Percentiles rank a stretch among this genome's conserved stretches.
These are phyloP conservation scores for Saitozyma sp. DNA, from an alignment of 768 basidiomycete species.

Conservation along the genomic window DNA sequence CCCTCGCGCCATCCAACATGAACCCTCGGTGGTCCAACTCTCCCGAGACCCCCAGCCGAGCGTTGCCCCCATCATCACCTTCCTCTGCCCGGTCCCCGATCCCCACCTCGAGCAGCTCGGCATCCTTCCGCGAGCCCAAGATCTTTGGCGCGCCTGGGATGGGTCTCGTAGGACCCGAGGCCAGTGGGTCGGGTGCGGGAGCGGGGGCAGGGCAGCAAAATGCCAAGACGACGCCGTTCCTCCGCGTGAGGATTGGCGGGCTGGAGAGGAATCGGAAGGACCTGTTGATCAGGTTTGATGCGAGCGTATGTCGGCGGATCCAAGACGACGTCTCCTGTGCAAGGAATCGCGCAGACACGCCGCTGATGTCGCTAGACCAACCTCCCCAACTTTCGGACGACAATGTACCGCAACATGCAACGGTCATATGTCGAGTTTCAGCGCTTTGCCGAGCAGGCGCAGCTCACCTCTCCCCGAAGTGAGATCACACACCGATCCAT, in stretches of 20 bases:
- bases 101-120: not conserved
- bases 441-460: conserved; percentile 85
- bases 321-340: not conserved
- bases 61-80: no score
- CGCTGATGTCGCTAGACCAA: conserved; percentile 67
- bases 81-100: no score
- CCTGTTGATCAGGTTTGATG: conserved; percentile 89
- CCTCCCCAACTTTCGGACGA: conserved; percentile 67
- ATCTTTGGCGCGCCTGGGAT: conserved; percentile 40
- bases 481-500: conserved; percentile 6
- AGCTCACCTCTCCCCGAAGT: conserved; percentile 87
- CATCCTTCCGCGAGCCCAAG: conserved; percentile 34
- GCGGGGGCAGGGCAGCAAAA: conserved; percentile 2
- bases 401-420: conserved; percentile 81
- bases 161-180: conserved; percentile 17
- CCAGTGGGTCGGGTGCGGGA: not conserved
- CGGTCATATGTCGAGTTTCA: conserved; percentile 94
- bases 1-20: no score
- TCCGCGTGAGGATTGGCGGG: conserved; percentile 83
- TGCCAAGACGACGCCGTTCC: conserved; percentile 56
- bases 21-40: no score
- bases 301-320: conserved; percentile 65
- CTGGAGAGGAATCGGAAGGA: conserved; percentile 94
- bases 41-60: no score
- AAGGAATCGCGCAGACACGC: not conserved